Base-by-base conservation (phyloP, 2,329 filamentous ascomycete species). In the Pseudogymnoascus sp. region DNA sequence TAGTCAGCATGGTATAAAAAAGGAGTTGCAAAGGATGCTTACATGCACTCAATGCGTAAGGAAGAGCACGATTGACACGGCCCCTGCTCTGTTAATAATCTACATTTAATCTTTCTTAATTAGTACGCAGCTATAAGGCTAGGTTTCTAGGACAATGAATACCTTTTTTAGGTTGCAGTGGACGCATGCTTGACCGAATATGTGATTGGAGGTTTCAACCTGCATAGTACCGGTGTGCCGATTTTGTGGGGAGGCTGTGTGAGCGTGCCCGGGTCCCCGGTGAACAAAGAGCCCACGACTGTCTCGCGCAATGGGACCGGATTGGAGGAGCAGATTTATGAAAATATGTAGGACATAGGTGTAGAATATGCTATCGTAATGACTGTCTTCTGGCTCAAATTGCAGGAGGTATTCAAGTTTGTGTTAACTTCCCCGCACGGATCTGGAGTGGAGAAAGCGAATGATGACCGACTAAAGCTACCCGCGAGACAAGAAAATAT, bases 121-220 rank as follows among this genome's bases (percentile, higher is more conserved):
- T 31, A 14, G 26, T 34, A 51, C 5, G 21, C 39, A 4, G n/a
- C 16, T 18, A 60, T 21, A 36, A 57, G 18, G 39, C 62, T 45
- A 14, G 16, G 60, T 36, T 23, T 7, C 31, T 64, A 54, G 21
- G 39, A 23, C 12, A 21, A 8, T 14, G 8, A 16, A 18, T 39
- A 66, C 66, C 68, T 73, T 73, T 60, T 72, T 73, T 63, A 70
- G 71, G 64, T 73, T 73, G 45, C 71, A 73, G 14, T 69, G 70
- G 14, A 71, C 66, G 64, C 71, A 73, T 8, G 71, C 71, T 16
- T 67, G 69, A n/a, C 71, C 60, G 16, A 62, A 29, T 45, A 23
- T 62, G 60, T 29, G 18, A 31, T 31, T 42, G 5, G 60, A 29
- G 16, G 42, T 51, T 26, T 51, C 16, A 26, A 8, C 36, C n/a